Percentiles rank a stretch among this genome's conserved stretches.
Conservation (phyloP, 192 early-diverging fungal species). For the Spizellomyces punctatus region DNA sequence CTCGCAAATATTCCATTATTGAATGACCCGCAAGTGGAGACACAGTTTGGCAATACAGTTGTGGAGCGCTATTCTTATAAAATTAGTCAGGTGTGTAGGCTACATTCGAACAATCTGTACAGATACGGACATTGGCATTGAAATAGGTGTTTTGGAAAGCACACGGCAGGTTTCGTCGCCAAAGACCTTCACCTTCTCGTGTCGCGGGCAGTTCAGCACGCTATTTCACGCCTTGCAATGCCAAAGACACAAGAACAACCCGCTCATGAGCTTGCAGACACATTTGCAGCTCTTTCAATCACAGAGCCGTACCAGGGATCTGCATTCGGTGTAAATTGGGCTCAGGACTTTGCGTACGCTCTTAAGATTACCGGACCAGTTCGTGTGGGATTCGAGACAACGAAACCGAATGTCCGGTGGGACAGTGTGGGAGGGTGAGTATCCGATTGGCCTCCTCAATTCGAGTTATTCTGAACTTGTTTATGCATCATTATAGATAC, state of each 20-base stretch:
- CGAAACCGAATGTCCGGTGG: slow-evolving; percentile 56
- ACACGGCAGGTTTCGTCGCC: slow-evolving; percentile 64
- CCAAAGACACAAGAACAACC: too few species aligned
- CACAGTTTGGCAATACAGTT: too few species aligned
- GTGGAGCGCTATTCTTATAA: not conserved
- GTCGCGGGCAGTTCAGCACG: slow-evolving; percentile 10
- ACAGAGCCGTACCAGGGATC: too few species aligned
- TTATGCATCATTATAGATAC: slow-evolving; percentile 51
- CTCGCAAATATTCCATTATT: slow-evolving; percentile 1
- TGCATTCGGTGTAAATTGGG: too few species aligned
- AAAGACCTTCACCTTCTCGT: slow-evolving; percentile 50
- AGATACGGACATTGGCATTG: too few species aligned
- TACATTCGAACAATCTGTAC: too few species aligned
- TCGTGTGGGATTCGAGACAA: slow-evolving; percentile 57
- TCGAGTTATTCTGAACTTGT: not conserved
- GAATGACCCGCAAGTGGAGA: not conserved
- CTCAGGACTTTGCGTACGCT: slow-evolving; percentile 34
- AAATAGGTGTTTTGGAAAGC: slow-evolving; percentile 30
- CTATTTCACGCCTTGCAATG: not conserved
- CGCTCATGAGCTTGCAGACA: too few species aligned
- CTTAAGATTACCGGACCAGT: slow-evolving; percentile 64
- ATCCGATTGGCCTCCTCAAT: not conserved
- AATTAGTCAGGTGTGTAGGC: slow-evolving; percentile 2
- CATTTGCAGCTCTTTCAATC: too few species aligned
- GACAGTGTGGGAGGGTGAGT: slow-evolving; percentile 72